Conservation (phyloP, 2,329 filamentous ascomycete species). For the Aureobasidium sp. region DNA sequence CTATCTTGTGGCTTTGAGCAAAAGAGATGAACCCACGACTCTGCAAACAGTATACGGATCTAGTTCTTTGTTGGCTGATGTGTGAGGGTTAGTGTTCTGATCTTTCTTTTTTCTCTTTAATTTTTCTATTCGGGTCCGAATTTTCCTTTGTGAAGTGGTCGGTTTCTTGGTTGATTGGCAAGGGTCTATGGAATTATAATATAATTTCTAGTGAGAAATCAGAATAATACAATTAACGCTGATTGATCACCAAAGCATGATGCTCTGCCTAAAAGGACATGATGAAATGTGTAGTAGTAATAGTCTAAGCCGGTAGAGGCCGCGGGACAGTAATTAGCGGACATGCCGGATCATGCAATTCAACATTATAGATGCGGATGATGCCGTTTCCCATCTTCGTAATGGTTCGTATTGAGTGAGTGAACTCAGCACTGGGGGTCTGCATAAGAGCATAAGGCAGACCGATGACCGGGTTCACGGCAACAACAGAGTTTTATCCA, state of each 20-base stretch:
- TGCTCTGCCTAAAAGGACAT: no score
- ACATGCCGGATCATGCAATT: neutral
- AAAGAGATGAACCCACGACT: neutral
- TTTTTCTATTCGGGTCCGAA: neutral
- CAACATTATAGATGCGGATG: neutral
- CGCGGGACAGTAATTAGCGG: neutral
- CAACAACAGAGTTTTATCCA: neutral
- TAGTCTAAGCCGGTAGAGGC: no score
- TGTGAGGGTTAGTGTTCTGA: neutral
- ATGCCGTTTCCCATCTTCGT: neutral
- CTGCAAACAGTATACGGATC: neutral
- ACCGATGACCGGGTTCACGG: neutral
- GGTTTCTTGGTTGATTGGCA: no score
- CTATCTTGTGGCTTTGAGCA: neutral
- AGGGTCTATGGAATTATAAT: no score
- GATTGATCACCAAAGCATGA: no score
- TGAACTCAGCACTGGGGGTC: neutral
- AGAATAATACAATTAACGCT: no score
- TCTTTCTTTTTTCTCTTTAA: no score
- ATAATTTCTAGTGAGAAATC: no score
- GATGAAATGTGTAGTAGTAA: no score
- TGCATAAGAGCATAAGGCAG: neutral
- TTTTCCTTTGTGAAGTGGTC: neutral
- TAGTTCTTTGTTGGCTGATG: neutral
- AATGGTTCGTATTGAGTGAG: neutral